Evolutionary conservation across 164 flowering plant genomes (phyloP), one percentile per base, ranked within the genome.

Genomic region (Hamamelis virginiana): DNA sequence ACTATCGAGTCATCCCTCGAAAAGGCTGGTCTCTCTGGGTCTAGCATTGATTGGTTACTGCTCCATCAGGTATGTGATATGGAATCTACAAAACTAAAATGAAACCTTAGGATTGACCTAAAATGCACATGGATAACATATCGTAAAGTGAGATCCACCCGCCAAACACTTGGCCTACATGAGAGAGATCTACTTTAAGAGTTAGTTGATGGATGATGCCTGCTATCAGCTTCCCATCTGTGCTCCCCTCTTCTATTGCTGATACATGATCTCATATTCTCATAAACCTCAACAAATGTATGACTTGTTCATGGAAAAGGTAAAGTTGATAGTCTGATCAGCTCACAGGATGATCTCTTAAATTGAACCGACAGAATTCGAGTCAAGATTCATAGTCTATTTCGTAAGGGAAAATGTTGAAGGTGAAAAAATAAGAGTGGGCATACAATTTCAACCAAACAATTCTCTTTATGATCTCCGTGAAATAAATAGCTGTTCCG

Each of bases 11-110:
- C 79, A 67, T 80, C 97, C 45, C 86, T 93, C 28, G 76, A 65
- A 68, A 88, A 87, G 67, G 91, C 94, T 46, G 96, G 96, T 63
- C 84, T 92, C 13, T 62, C 76, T 25, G 62, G 73, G 6, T 82
- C 97, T 12, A 70, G 68, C 73, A 81, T 95, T 62, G 97, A 92
- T 71, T 92, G 99, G 98, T 74, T 95, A 59, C 85, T 95, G 76
- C 97, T 95, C 26, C 99, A 95, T 79, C 99, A 95, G 98, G 99
- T 95, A 91, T 69, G 67, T 11, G 21, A 18, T 6, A 19, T 61
- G 4, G 3, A 18, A 43, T 5, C 65, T 33, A 6, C 41, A 33
- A 6, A 33, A 33, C 6, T 33, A 33, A 33, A 33, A 33, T 33
- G 41, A 33, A 33, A 2, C 41, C 6, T 2, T 2, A 2, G 41